phyloP scores from a whole-genome alignment of 306 rosid genomes.

The Spatholobus suberectus region DNA sequence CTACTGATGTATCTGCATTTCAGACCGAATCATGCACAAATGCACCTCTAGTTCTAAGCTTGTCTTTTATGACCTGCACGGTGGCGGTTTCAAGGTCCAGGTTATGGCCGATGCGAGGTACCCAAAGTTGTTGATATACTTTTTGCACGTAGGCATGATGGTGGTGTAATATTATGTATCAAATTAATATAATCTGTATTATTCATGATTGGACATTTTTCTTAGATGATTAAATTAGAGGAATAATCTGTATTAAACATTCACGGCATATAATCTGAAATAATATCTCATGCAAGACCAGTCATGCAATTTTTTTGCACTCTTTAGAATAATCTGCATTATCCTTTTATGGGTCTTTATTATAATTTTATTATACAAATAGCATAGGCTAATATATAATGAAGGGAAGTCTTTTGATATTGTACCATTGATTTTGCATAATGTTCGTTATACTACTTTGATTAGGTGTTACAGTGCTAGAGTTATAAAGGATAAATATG shows the following conservation, averaged over 20 bases:
- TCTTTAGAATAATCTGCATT: neutral
- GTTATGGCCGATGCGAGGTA: slow-evolving; percentile 89
- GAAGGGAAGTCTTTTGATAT: neutral
- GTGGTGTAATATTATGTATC: neutral
- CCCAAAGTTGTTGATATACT: neutral
- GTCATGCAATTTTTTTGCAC: neutral
- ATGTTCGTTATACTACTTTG: neutral
- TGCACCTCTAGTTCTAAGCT: slow-evolving; percentile 72
- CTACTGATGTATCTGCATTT: neutral
- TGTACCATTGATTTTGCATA: neutral
- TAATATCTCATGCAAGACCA: neutral
- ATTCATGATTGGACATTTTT: neutral
- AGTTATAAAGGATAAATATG: neutral
- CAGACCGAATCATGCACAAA: slow-evolving; percentile 70
- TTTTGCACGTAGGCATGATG: neutral
- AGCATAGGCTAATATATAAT: neutral
- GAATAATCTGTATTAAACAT: neutral
- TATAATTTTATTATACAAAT: neutral
- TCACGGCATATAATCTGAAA: neutral
- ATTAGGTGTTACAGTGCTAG: neutral
- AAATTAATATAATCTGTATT: neutral
- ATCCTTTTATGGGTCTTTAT: slow-evolving; percentile 4
- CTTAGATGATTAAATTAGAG: neutral
- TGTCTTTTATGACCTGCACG: slow-evolving; percentile 74
- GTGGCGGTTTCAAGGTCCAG: slow-evolving; percentile 69